Base-by-base conservation (phyloP, 1,284 basidiomycete species). In the Sporisorium exsertum region DNA sequence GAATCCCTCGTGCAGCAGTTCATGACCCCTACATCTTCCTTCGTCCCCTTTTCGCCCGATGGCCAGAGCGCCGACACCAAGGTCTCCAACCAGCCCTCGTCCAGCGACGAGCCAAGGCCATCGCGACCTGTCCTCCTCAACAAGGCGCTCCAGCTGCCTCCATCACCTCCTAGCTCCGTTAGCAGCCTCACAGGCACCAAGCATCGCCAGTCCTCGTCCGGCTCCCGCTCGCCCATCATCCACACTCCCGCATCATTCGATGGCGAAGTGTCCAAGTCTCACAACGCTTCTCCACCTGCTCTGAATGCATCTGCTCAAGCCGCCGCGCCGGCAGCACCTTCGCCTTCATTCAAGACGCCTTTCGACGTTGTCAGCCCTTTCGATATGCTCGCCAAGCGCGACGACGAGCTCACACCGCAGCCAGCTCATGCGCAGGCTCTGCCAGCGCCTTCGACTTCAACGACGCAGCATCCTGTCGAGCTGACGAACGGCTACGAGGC, bases 351-450 rank as follows among this genome's bases (percentile, higher is more conserved):
- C 43, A 63, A 58, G 56, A 69, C 66, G 7, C 66, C 66, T 9
- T 72, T 72, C 33, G 70, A 72, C 60, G 67, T 72, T 60, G 64
- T 72, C 56, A 72, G 64, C 29, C 70, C 70, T 2, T 72, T 72
- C 43, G 70, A 72, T 20, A 57, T 72, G 63, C 70, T 72, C 15
- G 51, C 68, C 13, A 58, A 56, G 13, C 57, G 46, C 10, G 40
- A 51, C 9, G 58, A 58, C 6, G 22, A 52, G 20, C 15, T 35
- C 22, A 53, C 62, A 43, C 47, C 52, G 20, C 58, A 32, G 45
- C 45, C 58, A 16, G 43, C 68, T 20, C 15, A 37, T 22, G 40
- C 61, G 27, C 56, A 42, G 43, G 24, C 54, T 22, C 29, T 32
- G 15, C 26, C 54, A 33, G 24, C 33, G 16, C 20, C 47, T 13